Evolutionary conservation across 163 green algal genomes (phyloP).

Genomic region (Chlorella variabilis): DNA sequence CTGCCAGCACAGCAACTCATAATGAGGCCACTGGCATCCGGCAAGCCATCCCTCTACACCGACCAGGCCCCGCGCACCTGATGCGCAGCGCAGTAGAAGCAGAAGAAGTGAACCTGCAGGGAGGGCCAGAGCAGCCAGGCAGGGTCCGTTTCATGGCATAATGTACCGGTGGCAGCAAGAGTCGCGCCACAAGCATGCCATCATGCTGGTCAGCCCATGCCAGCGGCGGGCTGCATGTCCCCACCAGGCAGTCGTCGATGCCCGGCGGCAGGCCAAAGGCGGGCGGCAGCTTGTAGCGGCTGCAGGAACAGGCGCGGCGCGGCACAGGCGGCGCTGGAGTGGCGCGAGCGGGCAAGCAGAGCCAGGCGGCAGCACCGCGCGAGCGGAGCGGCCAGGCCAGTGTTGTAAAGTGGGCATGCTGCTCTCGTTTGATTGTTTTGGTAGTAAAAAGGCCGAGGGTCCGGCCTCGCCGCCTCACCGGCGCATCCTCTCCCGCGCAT

Average conservation of each 20-base stretch:
- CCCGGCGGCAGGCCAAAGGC: constrained; percentile 53
- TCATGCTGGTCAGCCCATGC: not conserved
- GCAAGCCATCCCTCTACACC: too few relatives aligned
- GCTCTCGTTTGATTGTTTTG: too few relatives aligned
- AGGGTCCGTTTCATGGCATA: too few relatives aligned
- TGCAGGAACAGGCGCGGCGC: constrained; percentile 18
- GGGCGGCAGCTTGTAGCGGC: constrained; percentile 59
- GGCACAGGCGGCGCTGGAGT: not conserved
- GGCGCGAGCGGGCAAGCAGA: not conserved
- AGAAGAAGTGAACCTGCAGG: constrained; percentile 61
- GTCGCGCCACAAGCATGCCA: too few relatives aligned
- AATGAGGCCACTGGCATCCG: too few relatives aligned
- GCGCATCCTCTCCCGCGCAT: constrained; percentile 55
- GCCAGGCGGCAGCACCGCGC: not conserved
- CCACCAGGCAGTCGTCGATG: constrained; percentile 59
- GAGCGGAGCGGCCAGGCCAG: not conserved
- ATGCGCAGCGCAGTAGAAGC: constrained; percentile 59
- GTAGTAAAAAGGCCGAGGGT: too few relatives aligned
- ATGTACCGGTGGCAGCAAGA: too few relatives aligned
- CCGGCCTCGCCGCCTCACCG: constrained; percentile 37
- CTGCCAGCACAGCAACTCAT: not conserved
- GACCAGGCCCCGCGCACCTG: constrained; percentile 35
- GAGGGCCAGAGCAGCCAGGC: too few relatives aligned
- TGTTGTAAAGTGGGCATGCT: too few relatives aligned
- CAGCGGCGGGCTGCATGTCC: not conserved